Conservation (phyloP, 345 rosid species). For the Rhodomyrtus tomentosa region DNA sequence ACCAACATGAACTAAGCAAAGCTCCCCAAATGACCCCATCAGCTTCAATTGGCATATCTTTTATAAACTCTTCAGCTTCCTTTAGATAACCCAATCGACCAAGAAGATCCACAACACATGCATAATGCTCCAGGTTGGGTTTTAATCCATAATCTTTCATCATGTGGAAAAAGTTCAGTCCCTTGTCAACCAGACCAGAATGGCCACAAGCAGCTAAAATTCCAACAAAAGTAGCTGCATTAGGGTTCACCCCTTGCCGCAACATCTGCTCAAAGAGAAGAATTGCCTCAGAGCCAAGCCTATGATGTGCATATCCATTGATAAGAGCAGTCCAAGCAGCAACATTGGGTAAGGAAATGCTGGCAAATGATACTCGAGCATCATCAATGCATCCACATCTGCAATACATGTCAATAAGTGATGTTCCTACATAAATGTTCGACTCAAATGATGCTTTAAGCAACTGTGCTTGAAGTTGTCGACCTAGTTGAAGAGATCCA, state of each 20-base stretch:
- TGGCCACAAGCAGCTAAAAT: slow-evolving; percentile 36
- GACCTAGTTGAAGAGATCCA: slow-evolving; percentile 48
- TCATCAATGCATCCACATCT: slow-evolving; percentile 38
- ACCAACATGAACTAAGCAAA: slow-evolving; percentile 43
- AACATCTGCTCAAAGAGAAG: slow-evolving; percentile 32
- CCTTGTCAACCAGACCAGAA: slow-evolving; percentile 37
- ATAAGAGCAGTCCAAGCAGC: slow-evolving; percentile 55
- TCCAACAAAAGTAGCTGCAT: slow-evolving; percentile 43
- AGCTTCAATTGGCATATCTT: slow-evolving; percentile 40
- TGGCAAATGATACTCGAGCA: slow-evolving; percentile 28
- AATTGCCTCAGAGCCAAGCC: slow-evolving; percentile 38
- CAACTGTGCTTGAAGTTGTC: slow-evolving; percentile 37
- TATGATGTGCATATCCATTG: slow-evolving; percentile 43
- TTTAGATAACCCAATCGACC: slow-evolving; percentile 34
- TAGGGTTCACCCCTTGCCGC: slow-evolving; percentile 25
- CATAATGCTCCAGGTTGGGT: slow-evolving; percentile 39
- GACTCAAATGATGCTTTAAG: slow-evolving; percentile 29
- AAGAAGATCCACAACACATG: slow-evolving; percentile 46
- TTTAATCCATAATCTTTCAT: slow-evolving; percentile 24
- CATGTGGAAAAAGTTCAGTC: slow-evolving; percentile 23
- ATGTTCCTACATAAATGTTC: slow-evolving; percentile 43
- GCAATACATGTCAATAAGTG: slow-evolving; percentile 58
- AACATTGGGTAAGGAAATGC: slow-evolving; percentile 38
- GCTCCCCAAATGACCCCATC: slow-evolving; percentile 51
- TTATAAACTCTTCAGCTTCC: slow-evolving; percentile 48